Percentiles rank a stretch among this genome's conserved stretches.
Conservation (phyloP, 2,329 filamentous ascomycete genomes). For the Tolypocladium ophioglossoides region DNA sequence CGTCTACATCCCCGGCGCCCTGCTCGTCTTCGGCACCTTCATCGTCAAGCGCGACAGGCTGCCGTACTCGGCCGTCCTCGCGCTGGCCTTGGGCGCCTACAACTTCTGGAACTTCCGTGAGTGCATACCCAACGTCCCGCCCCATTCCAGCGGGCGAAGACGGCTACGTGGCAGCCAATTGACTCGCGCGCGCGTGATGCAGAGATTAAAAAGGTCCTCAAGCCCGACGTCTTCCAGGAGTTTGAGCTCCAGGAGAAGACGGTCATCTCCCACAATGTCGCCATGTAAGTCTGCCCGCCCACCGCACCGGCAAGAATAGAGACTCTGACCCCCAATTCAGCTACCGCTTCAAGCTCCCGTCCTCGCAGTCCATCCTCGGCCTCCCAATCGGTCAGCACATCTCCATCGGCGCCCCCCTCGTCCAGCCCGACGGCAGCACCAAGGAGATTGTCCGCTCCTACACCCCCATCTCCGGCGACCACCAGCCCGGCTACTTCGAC, state of each 20-base stretch:
- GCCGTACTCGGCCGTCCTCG: constrained; percentile 57
- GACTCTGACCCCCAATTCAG: constrained; percentile 27
- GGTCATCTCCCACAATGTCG: constrained; percentile 93
- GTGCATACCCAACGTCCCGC: constrained; percentile 21
- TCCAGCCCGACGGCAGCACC: constrained; percentile 54
- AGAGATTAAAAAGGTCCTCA: constrained; percentile 75
- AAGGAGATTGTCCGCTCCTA: constrained; percentile 88
- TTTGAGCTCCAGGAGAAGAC: constrained; percentile 94
- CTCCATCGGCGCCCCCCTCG: constrained; percentile 73
- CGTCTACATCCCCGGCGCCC: constrained; percentile 72
- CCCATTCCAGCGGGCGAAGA: not conserved
- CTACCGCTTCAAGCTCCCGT: constrained; percentile 87
- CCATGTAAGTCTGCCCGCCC: constrained; percentile 55
- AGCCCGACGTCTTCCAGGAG: constrained; percentile 79
- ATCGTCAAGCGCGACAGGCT: constrained; percentile 73
- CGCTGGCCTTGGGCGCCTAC: constrained; percentile 54
- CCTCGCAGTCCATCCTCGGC: constrained; percentile 70
- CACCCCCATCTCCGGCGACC: constrained; percentile 83
- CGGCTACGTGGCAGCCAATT: not conserved
- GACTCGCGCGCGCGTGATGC: constrained; percentile 4
- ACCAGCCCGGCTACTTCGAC: constrained; percentile 86
- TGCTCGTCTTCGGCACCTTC: constrained; percentile 64
- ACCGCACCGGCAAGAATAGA: not conserved
- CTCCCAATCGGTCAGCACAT: constrained; percentile 99
- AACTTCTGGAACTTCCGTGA: constrained; percentile 64